Evolutionary conservation across 306 rosid genomes (phyloP).

Genomic region (Macrotyloma uniflorum): DNA sequence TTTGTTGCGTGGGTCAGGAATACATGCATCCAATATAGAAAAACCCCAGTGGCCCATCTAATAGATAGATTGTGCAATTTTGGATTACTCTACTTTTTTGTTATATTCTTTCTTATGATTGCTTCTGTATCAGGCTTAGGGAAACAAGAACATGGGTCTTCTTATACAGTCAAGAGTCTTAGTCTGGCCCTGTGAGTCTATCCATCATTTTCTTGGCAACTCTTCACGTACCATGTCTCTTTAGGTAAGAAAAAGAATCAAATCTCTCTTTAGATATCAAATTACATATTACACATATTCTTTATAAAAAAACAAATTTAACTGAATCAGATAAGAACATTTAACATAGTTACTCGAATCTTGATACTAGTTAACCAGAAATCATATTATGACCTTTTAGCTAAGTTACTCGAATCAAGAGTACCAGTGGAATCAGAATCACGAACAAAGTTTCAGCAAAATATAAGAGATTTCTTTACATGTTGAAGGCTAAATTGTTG

Average conservation of each 20-base stretch:
- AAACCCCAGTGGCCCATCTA: slow-evolving; percentile 37
- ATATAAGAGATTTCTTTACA: not conserved
- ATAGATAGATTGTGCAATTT: slow-evolving; percentile 25
- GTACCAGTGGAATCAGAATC: too few species aligned
- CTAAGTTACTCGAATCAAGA: not conserved
- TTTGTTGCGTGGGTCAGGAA: slow-evolving; percentile 37
- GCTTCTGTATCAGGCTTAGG: slow-evolving; percentile 36
- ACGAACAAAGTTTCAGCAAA: not conserved
- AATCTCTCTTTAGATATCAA: not conserved
- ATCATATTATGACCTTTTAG: not conserved
- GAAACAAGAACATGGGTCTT: slow-evolving; percentile 36
- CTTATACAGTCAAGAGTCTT: slow-evolving; percentile 23
- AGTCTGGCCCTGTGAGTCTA: not conserved
- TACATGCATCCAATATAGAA: slow-evolving; percentile 22
- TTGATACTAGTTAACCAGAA: too few species aligned
- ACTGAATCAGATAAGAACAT: not conserved
- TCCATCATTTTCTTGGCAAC: slow-evolving; percentile 36
- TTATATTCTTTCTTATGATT: slow-evolving; percentile 33
- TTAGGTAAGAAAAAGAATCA: slow-evolving; percentile 19
- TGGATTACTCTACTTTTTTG: slow-evolving; percentile 38
- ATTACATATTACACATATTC: not conserved
- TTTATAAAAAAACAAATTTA: not conserved
- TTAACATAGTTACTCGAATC: too few species aligned
- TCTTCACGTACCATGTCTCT: slow-evolving; percentile 28
- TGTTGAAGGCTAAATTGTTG: not conserved